Percentiles rank a stretch among this genome's conserved stretches.
These are phyloP conservation scores for Capsicum baccatum DNA, from an alignment of 257 asterid genomes.

Conservation along the genomic window DNA sequence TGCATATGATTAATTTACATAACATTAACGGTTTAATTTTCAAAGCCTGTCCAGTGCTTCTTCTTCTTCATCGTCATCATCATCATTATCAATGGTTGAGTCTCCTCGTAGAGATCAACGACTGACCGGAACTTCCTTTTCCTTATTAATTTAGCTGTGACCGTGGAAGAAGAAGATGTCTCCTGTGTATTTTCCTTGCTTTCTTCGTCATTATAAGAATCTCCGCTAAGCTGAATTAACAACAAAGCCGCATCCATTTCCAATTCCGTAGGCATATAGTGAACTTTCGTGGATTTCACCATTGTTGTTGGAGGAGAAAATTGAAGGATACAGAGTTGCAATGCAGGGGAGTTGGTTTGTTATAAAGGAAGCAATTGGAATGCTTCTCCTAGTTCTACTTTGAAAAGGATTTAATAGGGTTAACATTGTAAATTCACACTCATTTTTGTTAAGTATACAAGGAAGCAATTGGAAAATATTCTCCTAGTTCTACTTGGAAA, in stretches of 20 bases:
- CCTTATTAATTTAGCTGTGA: background rate
- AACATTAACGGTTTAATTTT: background rate
- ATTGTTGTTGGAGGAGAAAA: background rate
- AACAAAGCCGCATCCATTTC: constrained; percentile 46
- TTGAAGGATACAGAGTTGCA: background rate
- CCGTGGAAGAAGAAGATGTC: background rate
- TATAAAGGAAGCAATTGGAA: background rate
- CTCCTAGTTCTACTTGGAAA: background rate
- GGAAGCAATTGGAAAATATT: background rate
- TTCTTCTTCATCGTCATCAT: background rate
- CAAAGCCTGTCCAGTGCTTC: background rate
- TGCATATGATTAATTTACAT: background rate
- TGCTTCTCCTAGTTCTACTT: background rate
- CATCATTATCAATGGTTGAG: background rate
- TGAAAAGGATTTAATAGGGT: background rate
- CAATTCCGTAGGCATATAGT: constrained; percentile 22
- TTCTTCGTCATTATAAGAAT: constrained; percentile 9
- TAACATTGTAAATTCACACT: background rate
- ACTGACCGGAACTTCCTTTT: background rate
- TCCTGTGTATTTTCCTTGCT: background rate
- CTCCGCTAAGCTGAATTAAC: constrained; percentile 49
- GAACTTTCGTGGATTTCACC: background rate
- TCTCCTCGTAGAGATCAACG: too few relatives aligned
- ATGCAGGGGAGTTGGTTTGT: background rate
- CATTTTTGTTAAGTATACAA: background rate